These are phyloP conservation scores for Myriosclerotinia curreyana DNA, from an alignment of 2,329 filamentous ascomycete species.

Conservation along the genomic window DNA sequence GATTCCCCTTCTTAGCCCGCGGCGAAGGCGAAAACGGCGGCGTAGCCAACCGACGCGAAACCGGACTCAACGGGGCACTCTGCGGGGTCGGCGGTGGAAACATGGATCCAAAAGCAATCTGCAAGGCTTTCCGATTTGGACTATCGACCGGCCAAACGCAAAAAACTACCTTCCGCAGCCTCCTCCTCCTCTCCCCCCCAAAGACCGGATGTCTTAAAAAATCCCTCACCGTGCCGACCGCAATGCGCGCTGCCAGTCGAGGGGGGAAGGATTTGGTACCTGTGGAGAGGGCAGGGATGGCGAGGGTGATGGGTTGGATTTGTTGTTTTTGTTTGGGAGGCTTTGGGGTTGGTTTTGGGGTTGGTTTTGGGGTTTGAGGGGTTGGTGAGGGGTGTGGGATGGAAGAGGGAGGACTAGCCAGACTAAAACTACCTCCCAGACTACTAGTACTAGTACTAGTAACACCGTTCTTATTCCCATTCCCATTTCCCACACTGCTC, in stretches of 20 bases:
- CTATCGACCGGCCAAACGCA: conserved; percentile 8
- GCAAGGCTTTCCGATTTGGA: background rate
- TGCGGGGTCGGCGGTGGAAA: background rate
- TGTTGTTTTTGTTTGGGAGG: background rate
- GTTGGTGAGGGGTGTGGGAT: background rate
- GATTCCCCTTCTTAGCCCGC: too few relatives aligned
- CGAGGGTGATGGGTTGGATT: background rate
- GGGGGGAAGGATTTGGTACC: background rate
- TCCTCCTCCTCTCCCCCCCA: background rate
- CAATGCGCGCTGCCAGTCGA: background rate
- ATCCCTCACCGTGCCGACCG: background rate
- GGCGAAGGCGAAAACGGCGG: background rate
- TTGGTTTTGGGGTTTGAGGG: background rate
- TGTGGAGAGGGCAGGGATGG: background rate
- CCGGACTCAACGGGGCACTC: background rate
- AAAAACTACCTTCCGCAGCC: background rate
- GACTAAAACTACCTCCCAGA: too few relatives aligned
- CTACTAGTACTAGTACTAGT: too few relatives aligned
- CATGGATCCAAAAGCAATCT: background rate
- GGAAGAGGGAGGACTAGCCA: too few relatives aligned
- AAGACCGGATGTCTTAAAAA: background rate
- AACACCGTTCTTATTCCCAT: too few relatives aligned
- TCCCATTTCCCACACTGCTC: too few relatives aligned
- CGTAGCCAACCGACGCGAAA: background rate
- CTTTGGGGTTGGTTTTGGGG: background rate